phyloP scores from a whole-genome alignment of 352 stramenopile species.

The Hyaloperonospora arabidopsidis region DNA sequence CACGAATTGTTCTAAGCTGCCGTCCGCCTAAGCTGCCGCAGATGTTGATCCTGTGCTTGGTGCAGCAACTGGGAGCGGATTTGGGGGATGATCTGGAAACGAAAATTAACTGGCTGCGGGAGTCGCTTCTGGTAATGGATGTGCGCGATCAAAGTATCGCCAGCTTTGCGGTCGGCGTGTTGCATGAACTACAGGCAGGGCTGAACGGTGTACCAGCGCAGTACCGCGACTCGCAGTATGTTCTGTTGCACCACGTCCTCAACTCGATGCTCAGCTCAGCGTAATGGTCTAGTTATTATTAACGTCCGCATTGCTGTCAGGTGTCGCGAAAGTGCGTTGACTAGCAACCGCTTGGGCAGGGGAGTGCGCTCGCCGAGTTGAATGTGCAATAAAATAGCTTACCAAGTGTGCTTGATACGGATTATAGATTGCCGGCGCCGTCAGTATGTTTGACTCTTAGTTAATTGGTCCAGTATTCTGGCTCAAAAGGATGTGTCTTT shows the following conservation, averaged over 20 bases:
- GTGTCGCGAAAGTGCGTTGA: too few species aligned
- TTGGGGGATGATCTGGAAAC: conserved; percentile 54
- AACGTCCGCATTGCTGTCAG: too few species aligned
- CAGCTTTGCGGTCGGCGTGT: conserved; percentile 66
- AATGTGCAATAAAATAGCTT: too few species aligned
- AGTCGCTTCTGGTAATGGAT: conserved; percentile 80
- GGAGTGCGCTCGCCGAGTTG: too few species aligned
- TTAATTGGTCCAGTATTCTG: too few species aligned
- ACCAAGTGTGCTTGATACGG: too few species aligned
- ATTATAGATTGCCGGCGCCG: too few species aligned
- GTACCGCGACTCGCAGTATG: conserved; percentile 75
- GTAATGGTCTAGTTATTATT: conserved; percentile 15
- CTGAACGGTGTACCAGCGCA: conserved; percentile 52
- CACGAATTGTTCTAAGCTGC: conserved; percentile 48
- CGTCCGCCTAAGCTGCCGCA: conserved; percentile 72
- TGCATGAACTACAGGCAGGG: conserved; percentile 63
- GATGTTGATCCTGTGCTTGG: conserved; percentile 78
- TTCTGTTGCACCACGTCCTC: conserved; percentile 74
- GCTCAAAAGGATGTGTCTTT: too few species aligned
- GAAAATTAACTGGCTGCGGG: conserved; percentile 70
- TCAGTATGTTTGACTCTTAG: too few species aligned
- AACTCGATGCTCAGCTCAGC: conserved; percentile 79
- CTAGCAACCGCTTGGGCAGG: too few species aligned
- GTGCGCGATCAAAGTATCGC: conserved; percentile 59
- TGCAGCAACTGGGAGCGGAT: conserved; percentile 75